Conservation (phyloP, 2,329 filamentous ascomycete species). For the Geosmithia flava region DNA sequence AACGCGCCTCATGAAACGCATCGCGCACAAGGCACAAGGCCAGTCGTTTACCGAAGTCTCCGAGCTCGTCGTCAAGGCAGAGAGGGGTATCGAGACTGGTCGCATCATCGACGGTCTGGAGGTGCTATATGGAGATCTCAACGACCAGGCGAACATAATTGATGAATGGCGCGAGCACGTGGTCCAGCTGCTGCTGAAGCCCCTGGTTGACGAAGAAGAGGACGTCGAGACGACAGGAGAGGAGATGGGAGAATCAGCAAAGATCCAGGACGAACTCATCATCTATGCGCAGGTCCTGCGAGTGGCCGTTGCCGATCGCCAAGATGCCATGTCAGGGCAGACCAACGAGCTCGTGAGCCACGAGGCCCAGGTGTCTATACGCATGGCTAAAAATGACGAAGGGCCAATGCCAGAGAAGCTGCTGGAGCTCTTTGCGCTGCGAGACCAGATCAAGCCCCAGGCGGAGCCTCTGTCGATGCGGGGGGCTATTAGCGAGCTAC, state of each 20-base stretch:
- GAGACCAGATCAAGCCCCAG: slow-evolving; percentile 33
- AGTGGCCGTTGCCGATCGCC: slow-evolving; percentile 65
- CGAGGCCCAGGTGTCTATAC: slow-evolving; percentile 53
- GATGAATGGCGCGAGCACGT: slow-evolving; percentile 65
- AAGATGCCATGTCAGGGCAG: slow-evolving; percentile 63
- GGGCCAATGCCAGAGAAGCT: slow-evolving; percentile 59
- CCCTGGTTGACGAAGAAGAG: slow-evolving; percentile 74
- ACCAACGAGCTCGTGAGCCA: slow-evolving; percentile 63
- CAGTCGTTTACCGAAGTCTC: slow-evolving; percentile 52
- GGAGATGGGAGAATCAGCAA: slow-evolving; percentile 80
- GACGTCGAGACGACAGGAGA: slow-evolving; percentile 67
- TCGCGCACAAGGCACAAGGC: slow-evolving; percentile 38
- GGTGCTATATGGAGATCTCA: slow-evolving; percentile 50
- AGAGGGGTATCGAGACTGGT: slow-evolving; percentile 61
- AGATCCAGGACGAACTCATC: slow-evolving; percentile 78
- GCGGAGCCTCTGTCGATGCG: slow-evolving; percentile 52
- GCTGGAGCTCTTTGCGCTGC: slow-evolving; percentile 35
- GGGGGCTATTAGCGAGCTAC: slow-evolving; percentile 54
- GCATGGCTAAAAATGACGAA: slow-evolving; percentile 46
- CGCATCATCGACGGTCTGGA: slow-evolving; percentile 55
- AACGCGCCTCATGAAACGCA: slow-evolving; percentile 42
- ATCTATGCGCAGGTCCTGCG: slow-evolving; percentile 73
- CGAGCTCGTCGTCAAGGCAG: slow-evolving; percentile 34
- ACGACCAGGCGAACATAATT: slow-evolving; percentile 59
- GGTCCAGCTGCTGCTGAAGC: slow-evolving; percentile 56